Percentiles rank a stretch among this genome's conserved stretches.
phyloP scores from a whole-genome alignment of 371 early-diverging fungal genomes.

The Mortierella sp. region DNA sequence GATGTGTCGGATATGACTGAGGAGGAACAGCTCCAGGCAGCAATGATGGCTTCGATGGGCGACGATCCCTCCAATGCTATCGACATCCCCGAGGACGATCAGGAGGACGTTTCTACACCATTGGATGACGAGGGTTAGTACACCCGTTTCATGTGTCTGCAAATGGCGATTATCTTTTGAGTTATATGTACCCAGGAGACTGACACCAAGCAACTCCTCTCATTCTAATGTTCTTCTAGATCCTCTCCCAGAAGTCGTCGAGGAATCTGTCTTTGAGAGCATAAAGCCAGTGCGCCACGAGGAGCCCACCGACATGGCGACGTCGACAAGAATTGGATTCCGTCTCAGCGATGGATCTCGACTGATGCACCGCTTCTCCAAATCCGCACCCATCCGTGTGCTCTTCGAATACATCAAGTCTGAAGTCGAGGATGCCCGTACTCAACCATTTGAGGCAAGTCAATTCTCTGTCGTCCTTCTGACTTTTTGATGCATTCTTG shows the following conservation, averaged over 20 bases:
- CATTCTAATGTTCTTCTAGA: slow-evolving; percentile 24
- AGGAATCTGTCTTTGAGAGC: slow-evolving; percentile 60
- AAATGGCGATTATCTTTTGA: not conserved
- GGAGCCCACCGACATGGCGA: slow-evolving; percentile 66
- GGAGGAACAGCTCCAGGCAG: slow-evolving; percentile 90
- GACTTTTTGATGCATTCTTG: not conserved
- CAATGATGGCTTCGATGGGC: slow-evolving; percentile 80
- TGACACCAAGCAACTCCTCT: slow-evolving; percentile 13
- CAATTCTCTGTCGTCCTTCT: not conserved
- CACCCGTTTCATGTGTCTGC: not conserved
- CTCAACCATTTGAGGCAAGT: slow-evolving; percentile 79
- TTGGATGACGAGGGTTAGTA: slow-evolving; percentile 35
- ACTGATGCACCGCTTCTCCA: slow-evolving; percentile 73
- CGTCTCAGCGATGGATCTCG: slow-evolving; percentile 78
- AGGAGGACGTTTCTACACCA: slow-evolving; percentile 10
- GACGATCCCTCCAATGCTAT: slow-evolving; percentile 37
- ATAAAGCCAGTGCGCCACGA: slow-evolving; percentile 64
- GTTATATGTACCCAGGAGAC: not conserved
- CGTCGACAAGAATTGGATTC: slow-evolving; percentile 77
- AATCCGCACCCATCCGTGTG: slow-evolving; percentile 72
- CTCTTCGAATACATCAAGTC: slow-evolving; percentile 80
- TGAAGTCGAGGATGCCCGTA: slow-evolving; percentile 70
- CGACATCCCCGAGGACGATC: slow-evolving; percentile 24
- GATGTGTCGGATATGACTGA: slow-evolving; percentile 83
- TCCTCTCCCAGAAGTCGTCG: slow-evolving; percentile 26